Conservation (phyloP, 768 basidiomycete genomes). For the Termitomyces sp. region DNA sequence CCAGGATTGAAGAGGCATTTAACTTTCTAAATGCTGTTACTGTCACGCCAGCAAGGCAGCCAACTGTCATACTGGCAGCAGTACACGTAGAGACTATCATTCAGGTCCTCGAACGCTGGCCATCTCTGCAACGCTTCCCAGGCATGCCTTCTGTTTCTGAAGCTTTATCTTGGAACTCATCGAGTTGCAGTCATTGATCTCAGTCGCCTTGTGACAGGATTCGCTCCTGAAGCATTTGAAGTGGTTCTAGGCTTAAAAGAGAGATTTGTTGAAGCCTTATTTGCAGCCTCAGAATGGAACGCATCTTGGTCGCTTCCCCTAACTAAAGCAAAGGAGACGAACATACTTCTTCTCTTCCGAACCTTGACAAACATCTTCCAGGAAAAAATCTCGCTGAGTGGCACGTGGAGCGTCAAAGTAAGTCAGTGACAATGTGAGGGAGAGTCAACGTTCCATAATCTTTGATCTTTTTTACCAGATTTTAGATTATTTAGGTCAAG, state of each 20-base stretch:
- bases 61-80: conserved; percentile 29
- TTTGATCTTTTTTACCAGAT: conserved; percentile 39
- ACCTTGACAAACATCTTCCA: conserved; percentile 77
- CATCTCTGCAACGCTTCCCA: conserved; percentile 65
- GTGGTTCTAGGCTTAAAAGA: conserved; percentile 33
- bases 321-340: conserved; percentile 75
- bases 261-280: conserved; percentile 53
- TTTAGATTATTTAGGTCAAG: conserved; percentile 44
- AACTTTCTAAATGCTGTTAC: conserved; percentile 47
- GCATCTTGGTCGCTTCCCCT: conserved; percentile 48
- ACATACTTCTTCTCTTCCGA: conserved; percentile 73
- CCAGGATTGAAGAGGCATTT: conserved; percentile 57
- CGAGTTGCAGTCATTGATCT: conserved; percentile 71
- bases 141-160: conserved; percentile 15
- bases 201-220: conserved; percentile 66
- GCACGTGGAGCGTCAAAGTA: conserved; percentile 49
- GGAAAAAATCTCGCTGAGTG: conserved; percentile 40
- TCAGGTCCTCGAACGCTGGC: conserved; percentile 70
- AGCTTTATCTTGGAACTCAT: background rate
- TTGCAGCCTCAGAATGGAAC: conserved; percentile 65
- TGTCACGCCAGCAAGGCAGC: conserved; percentile 25
- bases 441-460: background rate
- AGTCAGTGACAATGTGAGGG: conserved; percentile 9
- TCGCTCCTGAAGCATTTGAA: conserved; percentile 48
- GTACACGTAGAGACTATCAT: conserved; percentile 57